Evolutionary conservation across 2,329 filamentous ascomycete genomes (phyloP).

Genomic region (Aureobasidium sp.): DNA sequence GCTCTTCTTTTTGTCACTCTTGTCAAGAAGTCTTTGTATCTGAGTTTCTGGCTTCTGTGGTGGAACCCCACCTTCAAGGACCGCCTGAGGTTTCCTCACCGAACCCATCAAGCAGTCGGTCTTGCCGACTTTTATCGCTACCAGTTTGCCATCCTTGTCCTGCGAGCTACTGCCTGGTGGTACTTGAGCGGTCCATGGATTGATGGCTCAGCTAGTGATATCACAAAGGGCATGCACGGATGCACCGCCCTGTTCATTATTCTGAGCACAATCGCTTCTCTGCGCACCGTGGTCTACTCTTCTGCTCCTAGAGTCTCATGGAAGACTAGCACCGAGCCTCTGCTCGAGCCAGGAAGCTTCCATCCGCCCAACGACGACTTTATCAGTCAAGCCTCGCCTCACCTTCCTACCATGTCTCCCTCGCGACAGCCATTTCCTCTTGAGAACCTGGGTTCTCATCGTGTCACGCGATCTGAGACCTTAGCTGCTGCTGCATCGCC

Average conservation of each 20-base stretch:
- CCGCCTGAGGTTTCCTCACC: conserved; percentile 24
- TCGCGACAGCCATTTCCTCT: conserved; percentile 28
- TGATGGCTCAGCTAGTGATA: conserved; percentile 17
- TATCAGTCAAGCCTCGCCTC: conserved; percentile 23
- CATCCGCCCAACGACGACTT: conserved; percentile 31
- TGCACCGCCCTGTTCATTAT: conserved; percentile 48
- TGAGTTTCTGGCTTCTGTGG: conserved; percentile 24
- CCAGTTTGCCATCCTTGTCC: conserved; percentile 52
- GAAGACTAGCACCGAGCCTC: conserved; percentile 12
- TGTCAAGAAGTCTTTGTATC: conserved; percentile 22
- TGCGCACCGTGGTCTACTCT: conserved; percentile 13
- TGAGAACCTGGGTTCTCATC: conserved; percentile 25
- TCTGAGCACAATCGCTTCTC: conserved; percentile 25
- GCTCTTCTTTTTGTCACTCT: conserved; percentile 21
- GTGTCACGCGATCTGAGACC: conserved; percentile 17
- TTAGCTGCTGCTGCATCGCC: conserved; percentile 11
- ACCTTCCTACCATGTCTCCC: conserved; percentile 6
- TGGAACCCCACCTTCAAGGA: conserved; percentile 28
- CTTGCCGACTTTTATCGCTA: conserved; percentile 60
- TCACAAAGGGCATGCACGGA: conserved; percentile 44
- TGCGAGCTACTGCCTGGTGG: conserved; percentile 42
- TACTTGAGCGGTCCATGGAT: conserved; percentile 23
- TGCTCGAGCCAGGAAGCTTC: conserved; percentile 22
- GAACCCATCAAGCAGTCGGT: conserved; percentile 24
- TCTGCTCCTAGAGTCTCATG: conserved; percentile 13